phyloP scores from a whole-genome alignment of 2,329 filamentous ascomycete genomes.

The Botryotinia calthae region DNA sequence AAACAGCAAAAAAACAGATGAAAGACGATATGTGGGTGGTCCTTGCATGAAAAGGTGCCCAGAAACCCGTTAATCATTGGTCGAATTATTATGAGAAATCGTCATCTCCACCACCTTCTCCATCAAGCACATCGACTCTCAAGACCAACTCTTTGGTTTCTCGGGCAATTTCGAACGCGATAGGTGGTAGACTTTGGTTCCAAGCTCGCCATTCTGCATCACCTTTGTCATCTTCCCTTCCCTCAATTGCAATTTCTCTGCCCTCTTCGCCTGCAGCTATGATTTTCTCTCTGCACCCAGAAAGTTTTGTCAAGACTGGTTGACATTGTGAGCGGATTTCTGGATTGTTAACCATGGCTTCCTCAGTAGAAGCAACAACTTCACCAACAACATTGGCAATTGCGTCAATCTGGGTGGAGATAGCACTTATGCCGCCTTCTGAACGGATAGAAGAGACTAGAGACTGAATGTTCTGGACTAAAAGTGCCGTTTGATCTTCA shows the following conservation, averaged over 20 bases:
- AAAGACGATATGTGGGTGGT: not conserved
- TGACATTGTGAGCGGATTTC: constrained; percentile 50
- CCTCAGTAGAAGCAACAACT: constrained; percentile 64
- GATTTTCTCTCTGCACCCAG: constrained; percentile 63
- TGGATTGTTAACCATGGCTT: constrained; percentile 52
- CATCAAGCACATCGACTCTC: constrained; percentile 43
- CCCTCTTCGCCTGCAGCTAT: constrained; percentile 62
- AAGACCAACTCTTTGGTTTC: constrained; percentile 73
- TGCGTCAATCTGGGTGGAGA: constrained; percentile 66
- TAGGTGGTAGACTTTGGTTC: constrained; percentile 71
- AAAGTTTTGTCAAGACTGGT: constrained; percentile 55
- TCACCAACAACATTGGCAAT: constrained; percentile 70
- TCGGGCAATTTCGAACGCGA: constrained; percentile 82
- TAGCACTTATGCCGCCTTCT: constrained; percentile 60
- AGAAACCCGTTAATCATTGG: not conserved
- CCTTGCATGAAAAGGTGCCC: not conserved
- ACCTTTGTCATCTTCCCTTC: constrained; percentile 51
- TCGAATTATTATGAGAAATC: constrained; percentile 28
- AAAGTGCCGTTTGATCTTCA: constrained; percentile 75
- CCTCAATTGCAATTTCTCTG: constrained; percentile 54
- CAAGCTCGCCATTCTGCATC: constrained; percentile 59
- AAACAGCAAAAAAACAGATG: not conserved
- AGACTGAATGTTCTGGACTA: constrained; percentile 79
- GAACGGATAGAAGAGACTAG: constrained; percentile 70
- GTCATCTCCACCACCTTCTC: constrained; percentile 32